Evolutionary conservation across 306 rosid genomes (phyloP).

Genomic region (Vigna unguiculata): DNA sequence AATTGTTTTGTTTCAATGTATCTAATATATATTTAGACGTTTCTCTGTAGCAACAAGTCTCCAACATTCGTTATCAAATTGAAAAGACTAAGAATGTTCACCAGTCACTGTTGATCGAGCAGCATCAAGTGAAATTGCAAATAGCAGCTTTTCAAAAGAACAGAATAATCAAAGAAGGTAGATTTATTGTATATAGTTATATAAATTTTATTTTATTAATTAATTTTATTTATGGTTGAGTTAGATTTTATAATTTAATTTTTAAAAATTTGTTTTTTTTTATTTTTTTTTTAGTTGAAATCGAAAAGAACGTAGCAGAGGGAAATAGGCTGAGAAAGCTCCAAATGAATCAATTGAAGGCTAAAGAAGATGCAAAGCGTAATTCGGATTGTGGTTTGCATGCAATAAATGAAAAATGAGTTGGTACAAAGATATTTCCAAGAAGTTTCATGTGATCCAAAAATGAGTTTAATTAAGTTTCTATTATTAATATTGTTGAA

Average conservation of each 20-base stretch:
- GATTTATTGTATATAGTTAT: no score
- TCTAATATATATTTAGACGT: neutral
- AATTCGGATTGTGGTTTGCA: neutral
- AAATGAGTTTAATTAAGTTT: neutral
- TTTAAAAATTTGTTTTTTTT: no score
- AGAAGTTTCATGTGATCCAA: neutral
- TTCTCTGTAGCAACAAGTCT: slow-evolving; percentile 40
- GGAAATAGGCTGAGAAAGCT: slow-evolving; percentile 51
- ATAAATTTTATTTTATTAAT: no score
- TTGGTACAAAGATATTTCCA: neutral
- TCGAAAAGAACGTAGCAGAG: slow-evolving; percentile 53
- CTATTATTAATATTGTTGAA: neutral
- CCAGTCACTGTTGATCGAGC: slow-evolving; percentile 46
- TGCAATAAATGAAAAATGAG: neutral
- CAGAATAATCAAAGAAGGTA: slow-evolving; percentile 53
- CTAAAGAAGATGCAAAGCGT: neutral
- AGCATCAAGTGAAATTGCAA: slow-evolving; percentile 39
- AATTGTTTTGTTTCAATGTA: neutral
- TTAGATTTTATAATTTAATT: no score
- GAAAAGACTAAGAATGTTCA: slow-evolving; percentile 19
- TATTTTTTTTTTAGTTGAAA: slow-evolving; percentile 35
- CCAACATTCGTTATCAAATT: slow-evolving; percentile 42
- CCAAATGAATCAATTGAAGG: slow-evolving; percentile 5
- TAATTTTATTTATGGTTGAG: no score
- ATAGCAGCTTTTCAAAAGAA: slow-evolving; percentile 35